Conservation (phyloP, 2,329 filamentous ascomycete species). For the Orbilia brochopaga region DNA sequence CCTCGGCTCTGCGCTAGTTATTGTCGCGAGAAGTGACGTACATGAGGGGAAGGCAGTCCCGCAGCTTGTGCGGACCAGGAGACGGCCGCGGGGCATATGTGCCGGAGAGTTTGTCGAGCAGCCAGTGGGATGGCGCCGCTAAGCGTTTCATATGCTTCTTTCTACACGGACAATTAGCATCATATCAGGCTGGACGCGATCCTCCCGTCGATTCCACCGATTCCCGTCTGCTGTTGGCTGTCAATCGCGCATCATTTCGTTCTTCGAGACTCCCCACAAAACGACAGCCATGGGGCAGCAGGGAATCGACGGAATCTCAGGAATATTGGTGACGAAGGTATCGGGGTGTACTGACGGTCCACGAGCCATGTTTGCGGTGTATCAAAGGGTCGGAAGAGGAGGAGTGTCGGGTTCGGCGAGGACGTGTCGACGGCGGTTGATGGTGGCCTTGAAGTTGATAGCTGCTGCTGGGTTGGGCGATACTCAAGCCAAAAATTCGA, state of each 20-base stretch:
- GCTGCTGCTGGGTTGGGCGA: constrained; percentile 39
- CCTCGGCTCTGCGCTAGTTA: constrained; percentile 1
- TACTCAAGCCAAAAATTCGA: constrained; percentile 49
- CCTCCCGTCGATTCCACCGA: constrained; percentile 10
- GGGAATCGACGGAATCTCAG: constrained; percentile 22
- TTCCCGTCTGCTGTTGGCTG: constrained; percentile 15
- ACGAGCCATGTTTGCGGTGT: constrained; percentile 49
- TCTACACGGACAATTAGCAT: constrained; percentile 54
- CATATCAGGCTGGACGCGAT: constrained; percentile 12
- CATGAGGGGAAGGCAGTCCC: constrained; percentile 94
- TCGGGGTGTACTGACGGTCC: constrained; percentile 48
- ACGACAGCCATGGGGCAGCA: constrained; percentile 13
- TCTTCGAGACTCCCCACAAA: constrained; percentile 9
- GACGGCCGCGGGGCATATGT: constrained; percentile 75
- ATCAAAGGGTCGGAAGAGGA: constrained; percentile 34
- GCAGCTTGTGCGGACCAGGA: constrained; percentile 96
- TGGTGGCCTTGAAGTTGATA: constrained; percentile 42
- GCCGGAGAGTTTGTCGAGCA: constrained; percentile 99
- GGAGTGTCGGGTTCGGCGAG: constrained; percentile 27
- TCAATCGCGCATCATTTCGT: constrained; percentile 10
- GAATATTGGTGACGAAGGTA: constrained; percentile 5
- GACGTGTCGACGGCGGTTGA: constrained; percentile 41
- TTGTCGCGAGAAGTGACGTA: constrained; percentile 28
- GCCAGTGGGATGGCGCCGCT: constrained; percentile 98
- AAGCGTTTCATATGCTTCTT: constrained; percentile 99